Base-by-base conservation (phyloP, 352 stramenopile species). In the Pythium folliculosum region DNA sequence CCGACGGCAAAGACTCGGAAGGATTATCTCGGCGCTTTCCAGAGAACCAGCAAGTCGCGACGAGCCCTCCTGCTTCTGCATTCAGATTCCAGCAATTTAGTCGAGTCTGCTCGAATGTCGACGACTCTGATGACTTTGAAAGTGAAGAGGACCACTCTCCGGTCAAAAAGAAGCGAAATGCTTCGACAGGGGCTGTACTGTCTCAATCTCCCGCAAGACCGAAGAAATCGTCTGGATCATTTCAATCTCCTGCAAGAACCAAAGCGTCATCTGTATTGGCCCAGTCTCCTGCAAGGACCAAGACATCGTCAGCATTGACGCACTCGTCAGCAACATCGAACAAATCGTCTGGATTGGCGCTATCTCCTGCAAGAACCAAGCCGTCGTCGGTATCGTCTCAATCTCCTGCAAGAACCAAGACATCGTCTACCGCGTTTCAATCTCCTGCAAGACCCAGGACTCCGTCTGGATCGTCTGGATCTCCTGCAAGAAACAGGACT, bases 21-120 rank as follows among this genome's bases (percentile, higher is more conserved):
- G 59, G 67, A 22, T 54, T 62, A 12, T 67, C 56, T 3, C 49
- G 63, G 35, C 22, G 7, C 1, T 65, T 50, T 4, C 47, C 19
- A 25, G 22, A 17, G 17, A 64, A 45, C n/a, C 52, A 69, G 53
- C 45, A 64, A 9, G 27, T 57, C 52, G 44, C 66, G 14, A 50
- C 25, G 27, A 72, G 65, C 27, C 70, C 72, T 21, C 69, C 65
- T 16, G 61, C 69, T 6, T 67, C 60, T 50, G 60, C 63, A 45
- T 59, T 75, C 55, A 77, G 72, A 60, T 21, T 67, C 30, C 70
- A 70, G 30, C 35, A 45, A 49, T 62, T 78, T 23, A 82, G 60
- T 57, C 79, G 81, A 37, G 63, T 86, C 0, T 89, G 81, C 48
- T 77, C 68, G 12, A 75, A 64, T n/a, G 65, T 81, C 1, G 78